phyloP scores from a whole-genome alignment of 2,329 filamentous ascomycete species.

The Chaetomiaceae sp. region DNA sequence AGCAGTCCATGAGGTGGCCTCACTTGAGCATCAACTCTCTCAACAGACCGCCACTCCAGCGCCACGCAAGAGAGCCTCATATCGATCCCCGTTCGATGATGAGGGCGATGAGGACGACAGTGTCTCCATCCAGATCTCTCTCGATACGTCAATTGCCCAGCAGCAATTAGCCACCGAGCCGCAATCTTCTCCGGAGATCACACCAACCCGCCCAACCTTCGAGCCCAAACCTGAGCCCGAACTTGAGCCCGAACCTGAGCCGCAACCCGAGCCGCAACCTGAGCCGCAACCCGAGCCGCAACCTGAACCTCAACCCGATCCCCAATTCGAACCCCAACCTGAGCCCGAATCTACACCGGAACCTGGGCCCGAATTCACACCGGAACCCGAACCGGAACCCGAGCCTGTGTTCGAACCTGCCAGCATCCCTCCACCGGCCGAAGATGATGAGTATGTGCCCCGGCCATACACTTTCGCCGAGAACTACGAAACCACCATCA shows the following conservation, averaged over 20 bases:
- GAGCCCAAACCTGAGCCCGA: constrained; percentile 19
- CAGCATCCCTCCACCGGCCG: constrained; percentile 13
- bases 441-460: constrained; percentile 37
- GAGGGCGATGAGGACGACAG: constrained; percentile 35
- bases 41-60: constrained; percentile 20
- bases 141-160: constrained; percentile 29
- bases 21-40: constrained; percentile 25
- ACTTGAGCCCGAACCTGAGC: constrained; percentile 13
- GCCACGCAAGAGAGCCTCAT: constrained; percentile 36
- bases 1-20: constrained; percentile 17
- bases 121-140: constrained; percentile 38
- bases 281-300: constrained; percentile 18
- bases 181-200: constrained; percentile 25
- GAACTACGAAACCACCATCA: constrained; percentile 42
- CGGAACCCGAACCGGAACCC: constrained; percentile 18
- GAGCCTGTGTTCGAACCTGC: constrained; percentile 14
- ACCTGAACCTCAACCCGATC: constrained; percentile 14
- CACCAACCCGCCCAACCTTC: constrained; percentile 22
- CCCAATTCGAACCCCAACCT: constrained; percentile 16
- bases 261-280: too few relatives aligned
- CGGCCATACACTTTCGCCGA: constrained; percentile 35
- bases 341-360: constrained; percentile 14
- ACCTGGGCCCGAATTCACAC: constrained; percentile 17
- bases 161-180: neutral
- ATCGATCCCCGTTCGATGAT: constrained; percentile 49